Evolutionary conservation across 345 rosid genomes (phyloP).

Genomic region (Eucalyptus paniculata): DNA sequence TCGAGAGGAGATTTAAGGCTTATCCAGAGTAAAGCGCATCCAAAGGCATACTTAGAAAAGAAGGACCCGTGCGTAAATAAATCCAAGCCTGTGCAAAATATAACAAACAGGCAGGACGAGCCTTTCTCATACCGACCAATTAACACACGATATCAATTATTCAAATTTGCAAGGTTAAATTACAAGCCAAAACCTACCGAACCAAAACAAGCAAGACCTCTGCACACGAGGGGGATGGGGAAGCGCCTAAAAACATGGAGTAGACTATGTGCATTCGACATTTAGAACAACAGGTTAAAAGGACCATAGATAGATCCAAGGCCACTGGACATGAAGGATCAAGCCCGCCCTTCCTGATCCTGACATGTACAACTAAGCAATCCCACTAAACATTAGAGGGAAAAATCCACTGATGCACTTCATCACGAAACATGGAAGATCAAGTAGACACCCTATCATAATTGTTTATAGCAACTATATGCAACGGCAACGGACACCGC

Average conservation of each 20-base stretch:
- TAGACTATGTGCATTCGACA: neutral
- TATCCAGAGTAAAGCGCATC: neutral
- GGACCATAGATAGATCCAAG: neutral
- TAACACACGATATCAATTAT: neutral
- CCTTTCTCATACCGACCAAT: neutral
- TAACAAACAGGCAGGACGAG: neutral
- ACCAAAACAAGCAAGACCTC: neutral
- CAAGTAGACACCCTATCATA: neutral
- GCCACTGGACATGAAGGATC: neutral
- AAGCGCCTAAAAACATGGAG: neutral
- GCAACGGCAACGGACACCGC: constrained; percentile 76
- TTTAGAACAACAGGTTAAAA: neutral
- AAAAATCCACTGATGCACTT: neutral
- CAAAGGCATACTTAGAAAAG: neutral
- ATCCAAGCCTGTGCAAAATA: neutral
- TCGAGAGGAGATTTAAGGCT: neutral
- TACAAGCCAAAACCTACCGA: neutral
- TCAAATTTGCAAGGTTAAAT: neutral
- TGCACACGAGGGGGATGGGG: neutral
- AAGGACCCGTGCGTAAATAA: neutral
- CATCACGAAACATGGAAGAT: neutral
- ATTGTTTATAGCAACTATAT: constrained; percentile 53
- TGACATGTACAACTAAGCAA: neutral
- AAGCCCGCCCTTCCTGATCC: neutral
- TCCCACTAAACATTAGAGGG: neutral